Base-by-base conservation (phyloP, 768 basidiomycete genomes). In the Paxillus ammoniavirescens region DNA sequence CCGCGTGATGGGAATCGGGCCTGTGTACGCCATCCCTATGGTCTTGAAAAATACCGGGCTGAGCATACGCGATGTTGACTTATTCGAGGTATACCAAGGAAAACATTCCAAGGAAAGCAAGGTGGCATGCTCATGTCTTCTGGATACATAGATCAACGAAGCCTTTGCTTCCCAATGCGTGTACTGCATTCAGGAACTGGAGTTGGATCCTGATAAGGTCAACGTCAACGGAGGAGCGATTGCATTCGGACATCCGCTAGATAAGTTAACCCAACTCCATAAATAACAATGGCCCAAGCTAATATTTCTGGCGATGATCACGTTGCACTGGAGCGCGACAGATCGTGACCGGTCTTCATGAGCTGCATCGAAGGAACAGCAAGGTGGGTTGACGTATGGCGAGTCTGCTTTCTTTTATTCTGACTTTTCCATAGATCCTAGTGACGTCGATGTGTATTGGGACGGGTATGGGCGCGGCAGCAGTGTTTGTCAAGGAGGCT, bases 201-300 rank as follows among this genome's bases (percentile, higher is more conserved):
- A 76, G 12, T 74, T 95, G 23, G 75, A 82, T 54, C 69, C 67
- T n/a, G 74, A 77, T 47, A 82, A 89, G 76, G 84, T 92, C 17
- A 94, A 94, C 62, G 89, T 91, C 26, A 93, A 93, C 55, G 93
- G 93, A 14, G 93, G 93, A 2, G 92, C 92, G 1, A 95, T 95
- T 63, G 92, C 91, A 18, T 75, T 93, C 40, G 89, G 90, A 0
- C 89, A 91, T 69, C 89, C 89, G 26, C 66, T 91, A 81, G 90
- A 87, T 89, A 65, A 80, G 87, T 80, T 23, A 5, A 48, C 42
- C 56, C 9, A 10, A 13, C 38, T 21, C 36, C 61, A 21, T 52
- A 15, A 28, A 23, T 21, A 17, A 12, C 10, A 14, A 18, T 18
- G 10, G 15, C 17, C 13, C 18, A 35, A 23, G 18, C 49, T 69